Evolutionary conservation across 2,329 filamentous ascomycete genomes (phyloP).

Genomic region (Cladosporium sphaerospermum): DNA sequence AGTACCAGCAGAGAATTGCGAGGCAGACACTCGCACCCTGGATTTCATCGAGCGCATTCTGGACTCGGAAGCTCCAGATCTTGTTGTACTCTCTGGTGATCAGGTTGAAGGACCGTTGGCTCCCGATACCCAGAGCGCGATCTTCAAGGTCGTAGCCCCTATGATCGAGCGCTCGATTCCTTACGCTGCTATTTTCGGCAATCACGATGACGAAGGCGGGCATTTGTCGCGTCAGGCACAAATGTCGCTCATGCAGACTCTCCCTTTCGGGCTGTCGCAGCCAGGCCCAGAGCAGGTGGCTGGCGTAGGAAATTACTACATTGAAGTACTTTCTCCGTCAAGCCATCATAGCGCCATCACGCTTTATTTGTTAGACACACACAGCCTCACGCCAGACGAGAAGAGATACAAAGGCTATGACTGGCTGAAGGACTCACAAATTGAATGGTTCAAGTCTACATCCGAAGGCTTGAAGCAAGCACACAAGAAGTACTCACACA

Average conservation of each 20-base stretch:
- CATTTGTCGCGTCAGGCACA: slow-evolving; percentile 64
- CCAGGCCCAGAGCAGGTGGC: slow-evolving; percentile 78
- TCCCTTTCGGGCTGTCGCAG: slow-evolving; percentile 84
- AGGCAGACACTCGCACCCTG: slow-evolving; percentile 84
- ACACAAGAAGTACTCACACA: slow-evolving; percentile 72
- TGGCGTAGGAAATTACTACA: slow-evolving; percentile 88
- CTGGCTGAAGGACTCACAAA: slow-evolving; percentile 92
- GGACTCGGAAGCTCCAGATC: slow-evolving; percentile 87
- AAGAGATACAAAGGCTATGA: slow-evolving; percentile 87
- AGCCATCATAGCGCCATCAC: slow-evolving; percentile 86
- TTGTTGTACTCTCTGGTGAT: slow-evolving; percentile 87
- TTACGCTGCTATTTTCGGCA: slow-evolving; percentile 91
- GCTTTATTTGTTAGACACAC: slow-evolving; percentile 90
- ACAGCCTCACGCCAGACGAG: slow-evolving; percentile 86
- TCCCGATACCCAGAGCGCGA: slow-evolving; percentile 82
- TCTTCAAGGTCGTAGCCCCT: slow-evolving; percentile 86
- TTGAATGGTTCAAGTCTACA: slow-evolving; percentile 85
- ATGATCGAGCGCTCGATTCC: slow-evolving; percentile 84
- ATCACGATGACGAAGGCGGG: slow-evolving; percentile 84
- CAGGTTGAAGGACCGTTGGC: slow-evolving; percentile 93
- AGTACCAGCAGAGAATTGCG: slow-evolving; percentile 47
- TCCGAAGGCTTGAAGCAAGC: slow-evolving; percentile 63
- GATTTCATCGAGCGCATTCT: slow-evolving; percentile 80
- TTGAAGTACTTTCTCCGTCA: slow-evolving; percentile 80
- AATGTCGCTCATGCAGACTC: slow-evolving; percentile 78